A percentile compares a stretch with the other conserved stretches of the same genome.
Evolutionary conservation across 495 filamentous ascomycete genomes (phyloP).

Genomic region (Margaritispora aquatica): DNA sequence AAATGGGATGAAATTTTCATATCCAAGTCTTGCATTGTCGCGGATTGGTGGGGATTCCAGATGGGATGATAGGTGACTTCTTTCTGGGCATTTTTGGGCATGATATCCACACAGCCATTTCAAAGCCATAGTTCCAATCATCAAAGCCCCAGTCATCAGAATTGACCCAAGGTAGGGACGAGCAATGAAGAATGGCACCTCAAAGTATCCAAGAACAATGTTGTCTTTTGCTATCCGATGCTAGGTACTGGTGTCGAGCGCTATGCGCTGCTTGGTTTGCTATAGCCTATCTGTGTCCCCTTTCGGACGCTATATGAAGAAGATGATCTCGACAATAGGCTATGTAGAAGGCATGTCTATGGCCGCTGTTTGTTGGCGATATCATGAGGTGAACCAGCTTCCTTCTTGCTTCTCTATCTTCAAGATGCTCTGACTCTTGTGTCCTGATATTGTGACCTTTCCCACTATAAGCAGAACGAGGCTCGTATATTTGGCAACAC

Average conservation of each 20-base stretch:
- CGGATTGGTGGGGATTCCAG: neutral
- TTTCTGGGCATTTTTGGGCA: neutral
- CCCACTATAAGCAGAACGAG: neutral
- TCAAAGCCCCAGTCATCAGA: constrained; percentile 6
- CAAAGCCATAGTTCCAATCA: neutral
- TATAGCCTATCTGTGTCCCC: constrained; percentile 23
- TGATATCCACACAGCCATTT: neutral
- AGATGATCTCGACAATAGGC: constrained; percentile 31
- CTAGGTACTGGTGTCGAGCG: constrained; percentile 35
- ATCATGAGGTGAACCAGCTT: constrained; percentile 20
- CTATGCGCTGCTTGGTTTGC: constrained; percentile 22
- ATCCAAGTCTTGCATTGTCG: neutral
- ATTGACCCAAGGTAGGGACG: constrained; percentile 22
- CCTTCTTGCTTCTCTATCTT: constrained; percentile 1
- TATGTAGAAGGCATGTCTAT: constrained; percentile 29
- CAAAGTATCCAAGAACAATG: constrained; percentile 30
- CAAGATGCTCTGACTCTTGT: constrained; percentile 3
- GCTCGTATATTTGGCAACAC: neutral
- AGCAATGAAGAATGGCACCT: constrained; percentile 26
- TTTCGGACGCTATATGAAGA: constrained; percentile 28
- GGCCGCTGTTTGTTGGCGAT: constrained; percentile 25
- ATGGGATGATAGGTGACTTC: neutral
- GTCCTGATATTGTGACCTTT: neutral
- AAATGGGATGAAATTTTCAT: neutral
- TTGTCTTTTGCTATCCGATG: constrained; percentile 56